phyloP scores from a whole-genome alignment of 495 filamentous ascomycete genomes.

The Talaromyces stipitatus region DNA sequence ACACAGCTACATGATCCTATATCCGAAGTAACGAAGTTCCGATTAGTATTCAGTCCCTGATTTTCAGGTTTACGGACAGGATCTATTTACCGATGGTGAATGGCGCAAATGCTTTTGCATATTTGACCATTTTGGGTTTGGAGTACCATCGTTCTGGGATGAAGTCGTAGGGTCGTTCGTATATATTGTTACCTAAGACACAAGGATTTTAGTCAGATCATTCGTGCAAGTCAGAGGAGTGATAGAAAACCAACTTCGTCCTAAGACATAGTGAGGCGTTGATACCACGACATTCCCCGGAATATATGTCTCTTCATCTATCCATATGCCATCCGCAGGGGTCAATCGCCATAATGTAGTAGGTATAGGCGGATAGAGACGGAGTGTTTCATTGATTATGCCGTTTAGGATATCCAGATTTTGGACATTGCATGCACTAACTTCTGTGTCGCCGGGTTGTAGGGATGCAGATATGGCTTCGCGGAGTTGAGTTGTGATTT shows the following conservation, averaged over 20 bases:
- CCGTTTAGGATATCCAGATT: slow-evolving; percentile 26
- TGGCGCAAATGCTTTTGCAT: slow-evolving; percentile 7
- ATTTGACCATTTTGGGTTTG: slow-evolving; percentile 15
- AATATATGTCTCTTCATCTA: slow-evolving; percentile 17
- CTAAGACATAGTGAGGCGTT: slow-evolving; percentile 25
- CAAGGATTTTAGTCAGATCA: not conserved
- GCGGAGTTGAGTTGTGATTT: slow-evolving; percentile 4
- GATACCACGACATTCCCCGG: slow-evolving; percentile 18
- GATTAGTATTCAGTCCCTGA: not conserved
- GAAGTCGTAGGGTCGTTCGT: slow-evolving; percentile 28
- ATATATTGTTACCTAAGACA: slow-evolving; percentile 5
- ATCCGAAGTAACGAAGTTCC: not conserved
- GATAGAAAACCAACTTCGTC: slow-evolving; percentile 12
- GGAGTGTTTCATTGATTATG: slow-evolving; percentile 40
- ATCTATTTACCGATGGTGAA: not conserved
- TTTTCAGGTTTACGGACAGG: not conserved
- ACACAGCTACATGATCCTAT: slow-evolving; percentile 15
- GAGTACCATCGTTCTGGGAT: slow-evolving; percentile 48
- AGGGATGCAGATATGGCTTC: slow-evolving; percentile 10
- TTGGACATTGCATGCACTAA: not conserved
- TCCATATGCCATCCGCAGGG: slow-evolving; percentile 15
- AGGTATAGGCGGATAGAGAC: slow-evolving; percentile 27
- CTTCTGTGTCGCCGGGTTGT: slow-evolving; percentile 2
- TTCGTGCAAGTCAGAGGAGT: not conserved
- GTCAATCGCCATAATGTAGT: slow-evolving; percentile 14